Base-by-base conservation (phyloP, 345 rosid genomes). In the Camelina hispida region DNA sequence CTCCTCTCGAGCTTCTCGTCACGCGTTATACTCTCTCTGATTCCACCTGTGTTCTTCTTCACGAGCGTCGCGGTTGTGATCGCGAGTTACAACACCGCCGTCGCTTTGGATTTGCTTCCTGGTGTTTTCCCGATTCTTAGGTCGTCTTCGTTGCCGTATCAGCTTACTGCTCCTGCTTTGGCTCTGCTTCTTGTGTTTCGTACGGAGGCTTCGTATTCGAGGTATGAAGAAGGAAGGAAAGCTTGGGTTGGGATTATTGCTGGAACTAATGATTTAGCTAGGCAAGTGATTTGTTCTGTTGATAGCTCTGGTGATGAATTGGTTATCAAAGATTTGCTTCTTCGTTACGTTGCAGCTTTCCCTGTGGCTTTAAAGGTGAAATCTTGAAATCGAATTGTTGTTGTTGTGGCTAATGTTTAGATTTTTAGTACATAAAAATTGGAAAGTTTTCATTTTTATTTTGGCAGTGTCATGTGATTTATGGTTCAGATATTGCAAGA, bases 171-270 rank as follows among this genome's bases (percentile, higher is more conserved):
- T 32, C 98, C 98, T 2, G 96, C 97, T 50, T 55, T 93, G 62
- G 98, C 98, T 2, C 83, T 93, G 72, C 85, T 93, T 77, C 74
- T 93, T 56, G 98, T 91, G 69, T 93, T 93, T 56, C 77, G 98
- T 68, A 93, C 96, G 9, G 97, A 93, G 80, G 97, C 98, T 17
- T 89, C 97, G 30, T 93, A 91, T 81, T 91, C 98, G 3, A 82
- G 98, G 85, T 91, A 74, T 40, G 94, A 84, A 78, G 90, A 88
- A 75, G 98, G 98, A 30, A 86, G 83, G 64, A 87, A 86, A 64
- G 89, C 94, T 20, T 93, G 97, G 98, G 87, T 87, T 63, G 85
- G 84, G 83, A 82, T 93, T 6, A 74, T 93, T 68, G 83, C 91
- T 3, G 89, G 87, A 62, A 77, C 91, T 7, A 79, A 86, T 83